These are phyloP conservation scores for Fusarium tricinctum DNA, from an alignment of 2,329 filamentous ascomycete species.

Conservation along the genomic window DNA sequence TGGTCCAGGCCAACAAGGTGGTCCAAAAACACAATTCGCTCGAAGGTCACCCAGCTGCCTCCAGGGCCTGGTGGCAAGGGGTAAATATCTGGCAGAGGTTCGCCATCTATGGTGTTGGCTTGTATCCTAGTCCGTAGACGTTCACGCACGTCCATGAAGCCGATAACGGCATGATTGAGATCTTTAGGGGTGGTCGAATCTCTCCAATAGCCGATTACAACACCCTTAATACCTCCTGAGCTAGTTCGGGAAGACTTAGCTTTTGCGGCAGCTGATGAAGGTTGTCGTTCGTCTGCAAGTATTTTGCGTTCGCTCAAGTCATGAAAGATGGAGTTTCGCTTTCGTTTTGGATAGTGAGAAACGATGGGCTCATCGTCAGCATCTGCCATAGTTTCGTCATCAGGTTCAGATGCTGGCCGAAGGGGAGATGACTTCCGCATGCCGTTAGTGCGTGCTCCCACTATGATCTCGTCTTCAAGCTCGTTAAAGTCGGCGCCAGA, in stretches of 20 bases:
- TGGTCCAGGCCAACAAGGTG: conserved; percentile 70
- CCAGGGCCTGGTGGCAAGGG: conserved; percentile 70
- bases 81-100: conserved; percentile 61
- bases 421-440: conserved; percentile 55
- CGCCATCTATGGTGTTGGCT: conserved; percentile 62
- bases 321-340: conserved; percentile 65
- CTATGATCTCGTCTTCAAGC: conserved; percentile 68
- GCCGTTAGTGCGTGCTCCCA: conserved; percentile 60
- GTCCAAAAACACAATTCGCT: conserved; percentile 69
- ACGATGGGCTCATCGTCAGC: conserved; percentile 56
- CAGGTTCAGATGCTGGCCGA: conserved; percentile 53
- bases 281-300: conserved; percentile 52
- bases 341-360: conserved; percentile 68
- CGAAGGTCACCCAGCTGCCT: conserved; percentile 75
- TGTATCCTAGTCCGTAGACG: conserved; percentile 72
- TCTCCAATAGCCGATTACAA: conserved; percentile 71
- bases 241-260: conserved; percentile 50
- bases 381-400: conserved; percentile 62
- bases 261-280: conserved; percentile 42
- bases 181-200: conserved; percentile 66
- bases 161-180: conserved; percentile 71
- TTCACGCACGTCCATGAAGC: conserved; percentile 73
- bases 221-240: conserved; percentile 58
- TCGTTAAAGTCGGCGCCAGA: conserved; percentile 57
- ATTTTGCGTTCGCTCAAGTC: conserved; percentile 65